Conservation (phyloP, 805 yeast genomes). For the Ogataea pignaliae region DNA sequence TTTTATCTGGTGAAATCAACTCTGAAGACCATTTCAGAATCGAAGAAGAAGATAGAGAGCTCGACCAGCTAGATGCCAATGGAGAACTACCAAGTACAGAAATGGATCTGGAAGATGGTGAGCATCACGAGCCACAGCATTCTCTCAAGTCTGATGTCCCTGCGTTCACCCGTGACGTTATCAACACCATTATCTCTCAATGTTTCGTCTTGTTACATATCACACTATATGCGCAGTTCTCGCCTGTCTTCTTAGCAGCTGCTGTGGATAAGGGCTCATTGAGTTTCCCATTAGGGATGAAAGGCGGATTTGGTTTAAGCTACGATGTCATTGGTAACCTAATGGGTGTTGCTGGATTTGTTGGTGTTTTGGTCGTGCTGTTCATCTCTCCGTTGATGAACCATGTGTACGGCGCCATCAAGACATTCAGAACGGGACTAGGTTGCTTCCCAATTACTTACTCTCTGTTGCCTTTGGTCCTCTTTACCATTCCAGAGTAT, state of each 20-base stretch:
- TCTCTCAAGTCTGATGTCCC: too few relatives aligned
- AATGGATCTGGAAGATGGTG: neutral
- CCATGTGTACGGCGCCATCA: constrained; percentile 40
- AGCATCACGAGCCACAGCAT: too few relatives aligned
- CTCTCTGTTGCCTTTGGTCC: constrained; percentile 41
- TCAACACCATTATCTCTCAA: constrained; percentile 32
- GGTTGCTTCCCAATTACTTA: constrained; percentile 42
- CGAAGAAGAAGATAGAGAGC: neutral
- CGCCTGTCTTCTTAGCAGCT: constrained; percentile 49
- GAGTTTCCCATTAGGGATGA: constrained; percentile 43
- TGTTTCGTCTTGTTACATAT: constrained; percentile 42
- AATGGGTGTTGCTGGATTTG: constrained; percentile 48
- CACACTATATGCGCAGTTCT: constrained; percentile 46
- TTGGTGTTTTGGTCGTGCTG: constrained; percentile 46
- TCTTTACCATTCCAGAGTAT: constrained; percentile 37
- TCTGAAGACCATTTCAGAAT: neutral
- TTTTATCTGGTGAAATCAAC: too few relatives aligned
- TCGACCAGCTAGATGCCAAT: neutral
- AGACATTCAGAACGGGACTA: constrained; percentile 38
- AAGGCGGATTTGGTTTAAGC: constrained; percentile 49
- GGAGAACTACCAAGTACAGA: neutral
- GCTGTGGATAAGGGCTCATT: constrained; percentile 23
- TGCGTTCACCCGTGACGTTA: constrained; percentile 28
- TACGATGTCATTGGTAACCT: constrained; percentile 45
- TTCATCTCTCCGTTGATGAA: constrained; percentile 49